Evolutionary conservation across 2,329 filamentous ascomycete species (phyloP).

Genomic region (Aspergillus quadricinctus): DNA sequence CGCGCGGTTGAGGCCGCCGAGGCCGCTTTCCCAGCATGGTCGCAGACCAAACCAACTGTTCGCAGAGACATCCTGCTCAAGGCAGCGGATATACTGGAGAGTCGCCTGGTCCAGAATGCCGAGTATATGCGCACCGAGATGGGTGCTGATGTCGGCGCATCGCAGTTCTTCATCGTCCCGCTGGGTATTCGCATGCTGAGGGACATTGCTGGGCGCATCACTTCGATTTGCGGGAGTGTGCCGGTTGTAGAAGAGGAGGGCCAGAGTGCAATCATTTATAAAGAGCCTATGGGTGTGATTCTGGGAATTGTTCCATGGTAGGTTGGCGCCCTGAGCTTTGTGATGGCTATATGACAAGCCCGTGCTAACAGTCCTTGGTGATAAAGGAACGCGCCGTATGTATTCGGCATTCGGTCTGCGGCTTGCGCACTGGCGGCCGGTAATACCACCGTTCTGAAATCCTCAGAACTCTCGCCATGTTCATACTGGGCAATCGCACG

Average conservation of each 20-base stretch:
- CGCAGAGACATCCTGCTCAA: constrained; percentile 67
- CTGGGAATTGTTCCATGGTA: constrained; percentile 77
- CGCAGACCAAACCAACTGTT: constrained; percentile 53
- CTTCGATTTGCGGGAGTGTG: constrained; percentile 45
- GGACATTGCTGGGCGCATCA: constrained; percentile 48
- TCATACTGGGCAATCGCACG: constrained; percentile 58
- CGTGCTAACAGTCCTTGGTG: neutral
- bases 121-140: constrained; percentile 57
- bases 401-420: constrained; percentile 48
- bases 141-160: constrained; percentile 39
- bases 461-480: constrained; percentile 61
- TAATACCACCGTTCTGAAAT: constrained; percentile 70
- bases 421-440: constrained; percentile 63
- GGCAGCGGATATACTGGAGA: constrained; percentile 56
- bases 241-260: constrained; percentile 48
- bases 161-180: constrained; percentile 28
- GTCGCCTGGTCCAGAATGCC: constrained; percentile 48
- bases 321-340: constrained; percentile 2
- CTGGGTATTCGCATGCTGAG: constrained; percentile 38
- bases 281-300: constrained; percentile 73
- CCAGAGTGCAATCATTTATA: constrained; percentile 60
- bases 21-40: constrained; percentile 64
- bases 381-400: constrained; percentile 50
- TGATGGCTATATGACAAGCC: neutral
- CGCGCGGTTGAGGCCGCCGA: constrained; percentile 55